phyloP scores from a whole-genome alignment of 768 basidiomycete genomes.

The Lentinula aciculospora region DNA sequence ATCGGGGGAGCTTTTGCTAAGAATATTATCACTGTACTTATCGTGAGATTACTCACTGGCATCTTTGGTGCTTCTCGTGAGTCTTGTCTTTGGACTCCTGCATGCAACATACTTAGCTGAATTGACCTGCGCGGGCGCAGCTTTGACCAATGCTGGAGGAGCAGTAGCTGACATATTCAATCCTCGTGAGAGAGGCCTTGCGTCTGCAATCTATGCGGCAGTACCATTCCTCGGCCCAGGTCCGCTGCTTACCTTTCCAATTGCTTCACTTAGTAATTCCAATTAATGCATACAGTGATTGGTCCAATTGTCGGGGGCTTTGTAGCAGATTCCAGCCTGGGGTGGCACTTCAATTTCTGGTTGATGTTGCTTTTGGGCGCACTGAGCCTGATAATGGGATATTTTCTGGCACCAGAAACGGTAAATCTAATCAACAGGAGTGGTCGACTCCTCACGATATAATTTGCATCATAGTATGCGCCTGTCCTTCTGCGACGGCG shows the following conservation, averaged over 20 bases:
- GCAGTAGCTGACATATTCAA: slow-evolving; percentile 56
- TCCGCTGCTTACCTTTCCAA: slow-evolving; percentile 14
- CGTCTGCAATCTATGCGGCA: slow-evolving; percentile 52
- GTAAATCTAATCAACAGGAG: background rate
- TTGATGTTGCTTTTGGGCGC: slow-evolving; percentile 52
- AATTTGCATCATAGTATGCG: slow-evolving; percentile 34
- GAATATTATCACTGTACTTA: slow-evolving; percentile 41
- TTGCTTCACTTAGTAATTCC: background rate
- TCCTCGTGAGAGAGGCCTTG: slow-evolving; percentile 53
- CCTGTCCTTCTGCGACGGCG: slow-evolving; percentile 55
- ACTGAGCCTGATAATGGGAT: slow-evolving; percentile 37
- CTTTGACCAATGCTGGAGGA: slow-evolving; percentile 54
- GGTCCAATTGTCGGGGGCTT: slow-evolving; percentile 68
- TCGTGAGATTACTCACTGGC: slow-evolving; percentile 51
- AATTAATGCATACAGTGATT: slow-evolving; percentile 46
- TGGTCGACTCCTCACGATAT: background rate
- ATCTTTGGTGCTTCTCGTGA: slow-evolving; percentile 53
- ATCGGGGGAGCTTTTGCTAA: slow-evolving; percentile 48
- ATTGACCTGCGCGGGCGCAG: slow-evolving; percentile 20
- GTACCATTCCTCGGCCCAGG: slow-evolving; percentile 56
- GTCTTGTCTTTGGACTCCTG: slow-evolving; percentile 12
- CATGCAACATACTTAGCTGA: background rate
- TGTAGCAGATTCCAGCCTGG: slow-evolving; percentile 40
- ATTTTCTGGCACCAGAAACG: slow-evolving; percentile 24
- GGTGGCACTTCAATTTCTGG: slow-evolving; percentile 65